Conservation (phyloP, 176 grass and related monocot genomes). For the Puya raimondii region DNA sequence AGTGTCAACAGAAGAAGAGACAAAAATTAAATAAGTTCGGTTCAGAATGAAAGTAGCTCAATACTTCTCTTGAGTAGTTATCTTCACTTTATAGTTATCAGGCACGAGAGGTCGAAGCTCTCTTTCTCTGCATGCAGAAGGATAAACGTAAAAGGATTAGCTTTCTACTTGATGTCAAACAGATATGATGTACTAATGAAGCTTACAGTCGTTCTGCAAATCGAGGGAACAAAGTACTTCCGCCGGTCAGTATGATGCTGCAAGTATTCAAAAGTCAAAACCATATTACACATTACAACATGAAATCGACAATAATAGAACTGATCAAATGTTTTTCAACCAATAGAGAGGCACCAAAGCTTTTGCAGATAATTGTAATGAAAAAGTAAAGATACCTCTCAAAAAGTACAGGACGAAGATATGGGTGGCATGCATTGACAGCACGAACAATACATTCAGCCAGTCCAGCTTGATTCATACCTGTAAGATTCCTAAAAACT, state of each 20-base stretch:
- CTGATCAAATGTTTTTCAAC: neutral
- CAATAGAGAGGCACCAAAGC: neutral
- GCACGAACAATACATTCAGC: conserved; percentile 88
- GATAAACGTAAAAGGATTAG: neutral
- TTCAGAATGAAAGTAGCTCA: neutral
- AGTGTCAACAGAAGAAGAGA: neutral
- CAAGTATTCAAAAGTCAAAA: conserved; percentile 36
- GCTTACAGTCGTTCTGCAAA: conserved; percentile 87
- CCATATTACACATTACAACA: neutral
- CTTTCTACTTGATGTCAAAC: neutral
- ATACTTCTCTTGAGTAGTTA: conserved; percentile 80
- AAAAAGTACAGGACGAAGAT: conserved; percentile 76
- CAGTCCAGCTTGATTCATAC: conserved; percentile 97
- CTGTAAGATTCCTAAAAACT: conserved; percentile 22
- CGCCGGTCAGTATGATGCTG: conserved; percentile 89
- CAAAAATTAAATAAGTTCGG: neutral
- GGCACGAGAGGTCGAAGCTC: conserved; percentile 82
- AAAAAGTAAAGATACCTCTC: conserved; percentile 45
- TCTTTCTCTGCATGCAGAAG: conserved; percentile 49
- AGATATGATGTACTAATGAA: neutral
- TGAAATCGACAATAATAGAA: conserved; percentile 6
- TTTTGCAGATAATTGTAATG: neutral
- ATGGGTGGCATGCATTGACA: conserved; percentile 64
- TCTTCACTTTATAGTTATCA: conserved; percentile 65
- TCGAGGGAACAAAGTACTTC: conserved; percentile 75